These are phyloP conservation scores for Fusarium drepaniforme DNA, from an alignment of 2,329 filamentous ascomycete species.

Conservation along the genomic window DNA sequence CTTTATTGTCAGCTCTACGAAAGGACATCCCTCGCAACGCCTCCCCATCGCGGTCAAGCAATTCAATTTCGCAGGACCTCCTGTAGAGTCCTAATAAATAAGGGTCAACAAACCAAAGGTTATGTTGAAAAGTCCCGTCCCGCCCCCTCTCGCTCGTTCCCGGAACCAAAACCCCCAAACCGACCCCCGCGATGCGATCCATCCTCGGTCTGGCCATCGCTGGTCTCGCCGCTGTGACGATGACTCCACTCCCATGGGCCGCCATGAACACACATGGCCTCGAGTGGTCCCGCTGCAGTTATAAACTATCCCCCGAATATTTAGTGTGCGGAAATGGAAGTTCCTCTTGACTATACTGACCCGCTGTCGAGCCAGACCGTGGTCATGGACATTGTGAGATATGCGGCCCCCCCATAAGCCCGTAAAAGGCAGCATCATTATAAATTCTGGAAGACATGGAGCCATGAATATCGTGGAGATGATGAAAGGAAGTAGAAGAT, in stretches of 20 bases:
- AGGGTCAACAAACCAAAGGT: background rate
- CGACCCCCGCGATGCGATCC: background rate
- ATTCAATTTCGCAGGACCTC: background rate
- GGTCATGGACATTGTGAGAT: background rate
- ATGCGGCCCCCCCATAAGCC: background rate
- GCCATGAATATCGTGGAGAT: background rate
- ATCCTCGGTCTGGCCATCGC: background rate
- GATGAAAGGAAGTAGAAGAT: background rate
- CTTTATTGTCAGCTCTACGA: background rate
- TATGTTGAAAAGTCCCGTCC: background rate
- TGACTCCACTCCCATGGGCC: background rate
- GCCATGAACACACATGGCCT: background rate
- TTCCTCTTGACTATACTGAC: background rate
- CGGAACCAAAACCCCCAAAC: background rate
- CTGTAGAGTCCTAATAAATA: background rate
- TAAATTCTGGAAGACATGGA: background rate
- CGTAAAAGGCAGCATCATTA: background rate
- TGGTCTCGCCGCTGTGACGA: background rate
- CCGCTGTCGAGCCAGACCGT: background rate
- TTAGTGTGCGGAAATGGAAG: background rate
- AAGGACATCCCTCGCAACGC: background rate
- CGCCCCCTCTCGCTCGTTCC: background rate
- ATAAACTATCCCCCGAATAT: background rate
- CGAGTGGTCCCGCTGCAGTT: background rate
- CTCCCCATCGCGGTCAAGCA: background rate